A percentile compares a stretch with the other conserved stretches of the same genome.
These are phyloP conservation scores for Phytophthora agathidicida DNA, from an alignment of 352 stramenopile species.

Conservation along the genomic window DNA sequence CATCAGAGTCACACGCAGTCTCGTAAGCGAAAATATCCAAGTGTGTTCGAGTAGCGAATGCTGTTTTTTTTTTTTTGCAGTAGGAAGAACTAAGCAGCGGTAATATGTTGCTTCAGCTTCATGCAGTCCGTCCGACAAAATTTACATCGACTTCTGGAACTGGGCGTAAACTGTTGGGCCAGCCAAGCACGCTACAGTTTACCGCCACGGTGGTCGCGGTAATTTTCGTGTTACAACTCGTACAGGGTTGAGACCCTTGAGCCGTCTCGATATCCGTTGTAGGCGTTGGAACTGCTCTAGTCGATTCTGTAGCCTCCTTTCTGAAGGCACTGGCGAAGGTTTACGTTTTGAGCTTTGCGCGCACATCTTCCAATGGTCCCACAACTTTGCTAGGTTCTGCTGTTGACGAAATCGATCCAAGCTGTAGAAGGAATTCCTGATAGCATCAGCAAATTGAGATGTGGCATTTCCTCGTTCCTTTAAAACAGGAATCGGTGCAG, in stretches of 20 bases:
- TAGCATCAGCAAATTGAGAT: not conserved
- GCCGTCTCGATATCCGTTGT: constrained; percentile 8
- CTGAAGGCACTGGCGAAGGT: not conserved
- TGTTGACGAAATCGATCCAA: constrained; percentile 5
- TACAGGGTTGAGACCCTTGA: not conserved
- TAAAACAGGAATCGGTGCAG: not conserved
- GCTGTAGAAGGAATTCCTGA: not conserved
- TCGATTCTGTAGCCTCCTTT: not conserved
- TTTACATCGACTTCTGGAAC: too few relatives aligned
- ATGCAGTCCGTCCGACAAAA: too few relatives aligned
- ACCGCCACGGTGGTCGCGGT: constrained; percentile 17
- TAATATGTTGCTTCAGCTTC: too few relatives aligned
- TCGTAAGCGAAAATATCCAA: too few relatives aligned
- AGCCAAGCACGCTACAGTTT: too few relatives aligned
- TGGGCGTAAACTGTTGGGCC: too few relatives aligned
- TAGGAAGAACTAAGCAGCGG: too few relatives aligned
- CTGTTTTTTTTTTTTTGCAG: too few relatives aligned
- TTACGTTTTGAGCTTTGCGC: not conserved
- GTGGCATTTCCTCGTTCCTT: not conserved
- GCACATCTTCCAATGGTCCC: constrained; percentile 6
- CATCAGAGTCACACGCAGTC: too few relatives aligned
- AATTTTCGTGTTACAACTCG: not conserved
- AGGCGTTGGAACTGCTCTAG: not conserved
- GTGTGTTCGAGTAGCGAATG: too few relatives aligned
- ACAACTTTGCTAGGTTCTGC: not conserved